phyloP scores from a whole-genome alignment of 1,139 yeast genomes.

The Lodderomyces theae region DNA sequence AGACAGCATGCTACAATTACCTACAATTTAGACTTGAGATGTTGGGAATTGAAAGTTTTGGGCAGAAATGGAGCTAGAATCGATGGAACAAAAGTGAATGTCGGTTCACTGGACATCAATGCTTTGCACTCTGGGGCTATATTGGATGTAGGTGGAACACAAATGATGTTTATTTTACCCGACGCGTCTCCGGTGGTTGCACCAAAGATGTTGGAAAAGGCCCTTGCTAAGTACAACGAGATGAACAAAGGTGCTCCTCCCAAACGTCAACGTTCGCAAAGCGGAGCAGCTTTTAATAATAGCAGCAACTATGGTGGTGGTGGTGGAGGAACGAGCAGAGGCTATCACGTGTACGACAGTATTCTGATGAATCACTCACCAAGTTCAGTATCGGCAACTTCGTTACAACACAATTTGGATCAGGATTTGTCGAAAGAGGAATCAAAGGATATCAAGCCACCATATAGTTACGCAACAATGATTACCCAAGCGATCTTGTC shows the following conservation, averaged over 20 bases:
- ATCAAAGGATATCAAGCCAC: slow-evolving; percentile 91
- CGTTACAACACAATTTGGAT: slow-evolving; percentile 48
- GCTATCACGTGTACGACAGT: slow-evolving; percentile 56
- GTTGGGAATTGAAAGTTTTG: slow-evolving; percentile 79
- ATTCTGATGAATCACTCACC: slow-evolving; percentile 39
- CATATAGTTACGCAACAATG: slow-evolving; percentile 96
- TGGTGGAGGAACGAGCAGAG: slow-evolving; percentile 21
- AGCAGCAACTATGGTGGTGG: slow-evolving; percentile 10
- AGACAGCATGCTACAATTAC: slow-evolving; percentile 84
- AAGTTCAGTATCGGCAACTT: slow-evolving; percentile 38
- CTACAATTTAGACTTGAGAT: slow-evolving; percentile 68
- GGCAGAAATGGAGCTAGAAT: slow-evolving; percentile 95
- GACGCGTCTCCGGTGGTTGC: slow-evolving; percentile 77
- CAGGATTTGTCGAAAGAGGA: slow-evolving; percentile 86
- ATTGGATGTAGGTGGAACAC: slow-evolving; percentile 93
- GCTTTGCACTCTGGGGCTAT: slow-evolving; percentile 81
- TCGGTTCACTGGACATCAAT: slow-evolving; percentile 47
- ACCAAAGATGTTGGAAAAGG: slow-evolving; percentile 44
- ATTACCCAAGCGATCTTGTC: slow-evolving; percentile 95
- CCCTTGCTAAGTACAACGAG: slow-evolving; percentile 33
- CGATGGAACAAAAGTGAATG: slow-evolving; percentile 62
- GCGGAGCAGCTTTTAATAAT: slow-evolving; percentile 38
- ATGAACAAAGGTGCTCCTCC: slow-evolving; percentile 1
- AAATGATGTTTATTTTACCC: slow-evolving; percentile 97
- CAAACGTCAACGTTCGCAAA: slow-evolving; percentile 3